Percentiles rank a stretch among this genome's conserved stretches.
These are phyloP conservation scores for Neobulgaria alba DNA, from an alignment of 2,329 filamentous ascomycete species.

Conservation along the genomic window DNA sequence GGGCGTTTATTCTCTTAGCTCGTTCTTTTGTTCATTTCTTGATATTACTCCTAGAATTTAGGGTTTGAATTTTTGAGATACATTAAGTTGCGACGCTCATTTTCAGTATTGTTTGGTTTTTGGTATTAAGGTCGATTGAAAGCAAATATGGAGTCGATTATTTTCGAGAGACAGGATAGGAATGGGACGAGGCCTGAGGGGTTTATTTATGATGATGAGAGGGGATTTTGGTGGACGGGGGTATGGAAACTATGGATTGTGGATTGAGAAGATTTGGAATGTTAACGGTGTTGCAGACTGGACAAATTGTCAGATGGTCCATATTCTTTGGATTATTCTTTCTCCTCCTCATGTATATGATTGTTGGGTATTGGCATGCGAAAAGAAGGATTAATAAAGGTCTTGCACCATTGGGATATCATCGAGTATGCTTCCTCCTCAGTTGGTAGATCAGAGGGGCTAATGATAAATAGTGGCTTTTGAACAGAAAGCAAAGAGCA, in stretches of 20 bases:
- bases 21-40: no score
- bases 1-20: no score
- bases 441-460: slow-evolving; percentile 3
- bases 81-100: no score
- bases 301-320: slow-evolving; percentile 54
- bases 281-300: slow-evolving; percentile 15
- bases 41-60: no score
- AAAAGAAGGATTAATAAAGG: slow-evolving; percentile 57
- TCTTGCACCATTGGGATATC: slow-evolving; percentile 57
- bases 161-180: slow-evolving; percentile 11
- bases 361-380: slow-evolving; percentile 64
- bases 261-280: neutral
- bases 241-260: slow-evolving; percentile 21
- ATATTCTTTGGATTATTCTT: slow-evolving; percentile 55
- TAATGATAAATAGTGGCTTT: slow-evolving; percentile 24
- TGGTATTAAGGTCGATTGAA: no score
- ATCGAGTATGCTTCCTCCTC: slow-evolving; percentile 44
- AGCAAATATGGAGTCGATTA: slow-evolving; percentile 7
- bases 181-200: slow-evolving; percentile 7
- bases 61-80: no score
- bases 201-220: slow-evolving; percentile 25
- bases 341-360: slow-evolving; percentile 51
- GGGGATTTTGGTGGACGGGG: slow-evolving; percentile 34
- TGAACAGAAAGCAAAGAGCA: slow-evolving; percentile 24
- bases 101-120: no score